Evolutionary conservation across 2,329 filamentous ascomycete genomes (phyloP).

Genomic region (Grosmannia huntii): DNA sequence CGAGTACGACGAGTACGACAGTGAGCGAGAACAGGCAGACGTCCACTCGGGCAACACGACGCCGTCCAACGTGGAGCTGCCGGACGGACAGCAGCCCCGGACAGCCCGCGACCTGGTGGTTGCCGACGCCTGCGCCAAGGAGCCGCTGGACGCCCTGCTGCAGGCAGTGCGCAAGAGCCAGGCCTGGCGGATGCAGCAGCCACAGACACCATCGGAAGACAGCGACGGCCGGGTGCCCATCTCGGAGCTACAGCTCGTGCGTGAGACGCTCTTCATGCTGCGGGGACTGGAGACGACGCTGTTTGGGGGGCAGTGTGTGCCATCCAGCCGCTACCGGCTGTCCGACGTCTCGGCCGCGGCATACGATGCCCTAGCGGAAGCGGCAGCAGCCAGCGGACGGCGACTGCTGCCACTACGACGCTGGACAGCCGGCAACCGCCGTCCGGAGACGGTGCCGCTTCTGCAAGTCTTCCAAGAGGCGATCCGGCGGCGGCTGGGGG

Average conservation of each 20-base stretch:
- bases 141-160: slow-evolving; percentile 21
- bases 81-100: slow-evolving; percentile 1
- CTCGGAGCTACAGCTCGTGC: slow-evolving; percentile 59
- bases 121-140: slow-evolving; percentile 8
- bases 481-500: slow-evolving; percentile 40
- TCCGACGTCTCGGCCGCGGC: slow-evolving; percentile 35
- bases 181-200: slow-evolving; percentile 26
- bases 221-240: slow-evolving; percentile 24
- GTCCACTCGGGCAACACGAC: slow-evolving; percentile 19
- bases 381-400: slow-evolving; percentile 33
- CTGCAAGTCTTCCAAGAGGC: slow-evolving; percentile 61
- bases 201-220: neutral
- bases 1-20: slow-evolving; percentile 30
- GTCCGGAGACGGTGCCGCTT: slow-evolving; percentile 36
- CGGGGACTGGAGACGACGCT: slow-evolving; percentile 63
- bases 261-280: slow-evolving; percentile 78
- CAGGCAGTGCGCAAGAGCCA: slow-evolving; percentile 28
- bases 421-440: slow-evolving; percentile 29
- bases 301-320: slow-evolving; percentile 37
- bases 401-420: slow-evolving; percentile 31
- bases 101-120: slow-evolving; percentile 18
- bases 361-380: slow-evolving; percentile 32
- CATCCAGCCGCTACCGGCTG: slow-evolving; percentile 31
- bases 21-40: slow-evolving; percentile 44
- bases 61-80: slow-evolving; percentile 3